phyloP scores from a whole-genome alignment of 202 grass and related monocot species.

The Carex arenaria region DNA sequence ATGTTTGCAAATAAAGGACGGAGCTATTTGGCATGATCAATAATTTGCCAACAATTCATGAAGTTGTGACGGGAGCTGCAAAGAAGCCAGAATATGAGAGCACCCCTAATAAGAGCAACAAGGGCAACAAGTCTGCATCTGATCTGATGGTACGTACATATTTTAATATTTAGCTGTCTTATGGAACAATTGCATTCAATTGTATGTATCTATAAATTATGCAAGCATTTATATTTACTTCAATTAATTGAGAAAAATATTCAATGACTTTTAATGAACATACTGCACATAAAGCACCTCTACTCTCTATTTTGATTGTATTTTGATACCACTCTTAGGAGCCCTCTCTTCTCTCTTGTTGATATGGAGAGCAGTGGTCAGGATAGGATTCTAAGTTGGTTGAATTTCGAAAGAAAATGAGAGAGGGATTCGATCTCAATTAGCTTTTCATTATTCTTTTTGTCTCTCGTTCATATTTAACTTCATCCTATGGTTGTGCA shows the following conservation, averaged over 20 bases:
- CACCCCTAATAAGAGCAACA: conserved; percentile 17
- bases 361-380: not conserved
- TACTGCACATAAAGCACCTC: not conserved
- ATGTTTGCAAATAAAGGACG: conserved; percentile 41
- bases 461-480: too few relatives aligned
- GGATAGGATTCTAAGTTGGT: not conserved
- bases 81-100: conserved; percentile 50
- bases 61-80: conserved; percentile 49
- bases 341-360: not conserved
- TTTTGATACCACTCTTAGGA: not conserved
- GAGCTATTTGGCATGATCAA: conserved; percentile 66
- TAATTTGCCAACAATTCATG: conserved; percentile 56
- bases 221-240: not conserved
- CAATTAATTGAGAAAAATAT: not conserved
- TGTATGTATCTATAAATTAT: not conserved
- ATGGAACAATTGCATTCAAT: not conserved
- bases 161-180: not conserved
- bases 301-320: not conserved
- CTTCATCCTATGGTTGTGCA: too few relatives aligned
- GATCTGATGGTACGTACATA: too few relatives aligned
- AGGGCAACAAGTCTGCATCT: conserved; percentile 42
- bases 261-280: not conserved
- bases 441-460: not conserved
- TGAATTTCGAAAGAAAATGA: not conserved
- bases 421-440: not conserved